Evolutionary conservation across 139 green algal species (phyloP).

Genomic region (Monoraphidium neglectum): DNA sequence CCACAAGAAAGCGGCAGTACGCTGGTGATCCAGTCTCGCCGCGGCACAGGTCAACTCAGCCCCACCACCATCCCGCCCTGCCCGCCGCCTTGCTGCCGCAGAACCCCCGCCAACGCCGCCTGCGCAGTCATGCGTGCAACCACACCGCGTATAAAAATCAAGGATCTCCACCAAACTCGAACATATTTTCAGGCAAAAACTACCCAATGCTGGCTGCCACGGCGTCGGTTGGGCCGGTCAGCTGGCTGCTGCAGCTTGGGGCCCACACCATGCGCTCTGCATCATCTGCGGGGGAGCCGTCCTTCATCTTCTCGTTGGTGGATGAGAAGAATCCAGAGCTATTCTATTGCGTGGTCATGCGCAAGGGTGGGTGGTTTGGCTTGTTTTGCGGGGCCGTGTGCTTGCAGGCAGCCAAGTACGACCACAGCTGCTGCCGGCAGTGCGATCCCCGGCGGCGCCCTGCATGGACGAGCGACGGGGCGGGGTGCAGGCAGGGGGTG

Average conservation of each 20-base stretch:
- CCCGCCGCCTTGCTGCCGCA: no score
- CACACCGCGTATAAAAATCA: no score
- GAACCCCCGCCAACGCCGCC: no score
- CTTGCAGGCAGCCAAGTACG: not conserved
- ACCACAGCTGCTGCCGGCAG: not conserved
- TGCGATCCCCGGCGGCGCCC: not conserved
- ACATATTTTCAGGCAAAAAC: not conserved
- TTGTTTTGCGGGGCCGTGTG: not conserved
- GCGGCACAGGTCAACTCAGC: no score
- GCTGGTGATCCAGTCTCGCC: no score
- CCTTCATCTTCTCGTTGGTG: conserved; percentile 24
- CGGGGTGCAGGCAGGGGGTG: no score
- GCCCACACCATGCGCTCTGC: conserved; percentile 9
- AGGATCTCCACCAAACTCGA: no score
- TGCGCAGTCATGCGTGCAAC: no score
- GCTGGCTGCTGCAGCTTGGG: not conserved
- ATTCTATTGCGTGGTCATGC: conserved; percentile 30
- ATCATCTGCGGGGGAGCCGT: conserved; percentile 10
- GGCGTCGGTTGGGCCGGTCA: not conserved
- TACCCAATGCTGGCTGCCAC: conserved; percentile 19
- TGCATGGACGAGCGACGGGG: no score
- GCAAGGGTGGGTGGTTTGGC: not conserved
- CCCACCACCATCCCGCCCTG: no score
- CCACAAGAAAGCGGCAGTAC: no score
- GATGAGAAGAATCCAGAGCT: not conserved